These are phyloP conservation scores for Polyplosphaeria fusca DNA, from an alignment of 495 filamentous ascomycete species.

Conservation along the genomic window DNA sequence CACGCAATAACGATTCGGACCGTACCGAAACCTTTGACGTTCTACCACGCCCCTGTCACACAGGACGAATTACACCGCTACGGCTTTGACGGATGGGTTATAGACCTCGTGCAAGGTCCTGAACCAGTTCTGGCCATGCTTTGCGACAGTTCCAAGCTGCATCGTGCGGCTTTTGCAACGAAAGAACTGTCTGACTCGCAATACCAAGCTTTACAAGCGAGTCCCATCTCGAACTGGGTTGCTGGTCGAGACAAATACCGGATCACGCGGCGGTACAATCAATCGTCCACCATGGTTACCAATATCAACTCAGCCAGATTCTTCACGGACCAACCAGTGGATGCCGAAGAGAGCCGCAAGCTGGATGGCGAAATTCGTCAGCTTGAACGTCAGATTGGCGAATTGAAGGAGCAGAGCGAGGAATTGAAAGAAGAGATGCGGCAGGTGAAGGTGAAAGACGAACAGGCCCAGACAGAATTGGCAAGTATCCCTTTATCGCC, in stretches of 20 bases:
- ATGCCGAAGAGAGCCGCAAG: slow-evolving; percentile 55
- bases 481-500: too few species aligned
- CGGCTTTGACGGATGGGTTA: slow-evolving; percentile 76
- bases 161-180: slow-evolving; percentile 62
- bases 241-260: slow-evolving; percentile 57
- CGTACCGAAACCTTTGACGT: slow-evolving; percentile 47
- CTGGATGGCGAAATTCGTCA: slow-evolving; percentile 40
- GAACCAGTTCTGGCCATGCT: slow-evolving; percentile 85
- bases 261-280: slow-evolving; percentile 65
- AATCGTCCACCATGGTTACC: slow-evolving; percentile 61
- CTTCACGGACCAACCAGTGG: slow-evolving; percentile 78
- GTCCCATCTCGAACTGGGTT: slow-evolving; percentile 59
- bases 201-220: slow-evolving; percentile 56
- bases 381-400: background rate
- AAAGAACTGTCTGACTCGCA: slow-evolving; percentile 61
- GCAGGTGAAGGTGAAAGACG: too few species aligned
- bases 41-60: slow-evolving; percentile 54
- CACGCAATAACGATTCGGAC: slow-evolving; percentile 64
- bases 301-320: slow-evolving; percentile 53
- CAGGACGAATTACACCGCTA: slow-evolving; percentile 52
- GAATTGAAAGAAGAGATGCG: slow-evolving; percentile 41
- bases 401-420: slow-evolving; percentile 40
- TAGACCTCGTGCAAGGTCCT: slow-evolving; percentile 75
- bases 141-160: slow-evolving; percentile 62
- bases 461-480: too few species aligned